phyloP scores from a whole-genome alignment of 2,329 filamentous ascomycete genomes.

The Apiospora marii region DNA sequence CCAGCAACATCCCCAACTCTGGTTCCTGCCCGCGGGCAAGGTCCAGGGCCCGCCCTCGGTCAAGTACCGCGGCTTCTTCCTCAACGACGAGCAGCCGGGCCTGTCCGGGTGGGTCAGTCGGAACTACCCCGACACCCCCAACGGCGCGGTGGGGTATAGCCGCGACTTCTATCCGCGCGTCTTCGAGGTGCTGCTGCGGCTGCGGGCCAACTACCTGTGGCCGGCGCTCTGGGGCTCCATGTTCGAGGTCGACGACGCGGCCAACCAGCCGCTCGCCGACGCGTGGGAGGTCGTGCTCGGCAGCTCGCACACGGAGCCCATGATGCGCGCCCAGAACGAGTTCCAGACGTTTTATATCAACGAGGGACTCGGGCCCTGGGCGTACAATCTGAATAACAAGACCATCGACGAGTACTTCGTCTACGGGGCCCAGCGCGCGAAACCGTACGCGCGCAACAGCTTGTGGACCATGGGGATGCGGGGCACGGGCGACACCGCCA shows the following conservation, averaged over 20 bases:
- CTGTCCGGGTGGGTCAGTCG: slow-evolving; percentile 69
- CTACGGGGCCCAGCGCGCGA: slow-evolving; percentile 70
- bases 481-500: slow-evolving; percentile 71
- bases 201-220: slow-evolving; percentile 79
- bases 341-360: slow-evolving; percentile 57
- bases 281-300: slow-evolving; percentile 79
- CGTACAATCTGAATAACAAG: slow-evolving; percentile 73
- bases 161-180: slow-evolving; percentile 73
- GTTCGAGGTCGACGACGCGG: slow-evolving; percentile 75
- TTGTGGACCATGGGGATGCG: slow-evolving; percentile 76
- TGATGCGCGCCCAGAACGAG: slow-evolving; percentile 69
- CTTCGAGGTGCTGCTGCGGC: slow-evolving; percentile 74
- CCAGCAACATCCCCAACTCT: slow-evolving; percentile 60
- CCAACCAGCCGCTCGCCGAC: slow-evolving; percentile 73
- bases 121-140: slow-evolving; percentile 53
- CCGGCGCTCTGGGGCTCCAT: slow-evolving; percentile 75
- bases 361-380: slow-evolving; percentile 63
- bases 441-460: slow-evolving; percentile 69
- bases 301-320: slow-evolving; percentile 76
- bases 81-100: slow-evolving; percentile 75
- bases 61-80: slow-evolving; percentile 74
- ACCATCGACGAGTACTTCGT: slow-evolving; percentile 74
- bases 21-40: slow-evolving; percentile 60
- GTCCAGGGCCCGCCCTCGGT: slow-evolving; percentile 67
- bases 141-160: slow-evolving; percentile 55